Evolutionary conservation across 169 alveolate genomes (phyloP), one percentile per base, ranked within the genome.

Genomic region (Condylostoma magnum): DNA sequence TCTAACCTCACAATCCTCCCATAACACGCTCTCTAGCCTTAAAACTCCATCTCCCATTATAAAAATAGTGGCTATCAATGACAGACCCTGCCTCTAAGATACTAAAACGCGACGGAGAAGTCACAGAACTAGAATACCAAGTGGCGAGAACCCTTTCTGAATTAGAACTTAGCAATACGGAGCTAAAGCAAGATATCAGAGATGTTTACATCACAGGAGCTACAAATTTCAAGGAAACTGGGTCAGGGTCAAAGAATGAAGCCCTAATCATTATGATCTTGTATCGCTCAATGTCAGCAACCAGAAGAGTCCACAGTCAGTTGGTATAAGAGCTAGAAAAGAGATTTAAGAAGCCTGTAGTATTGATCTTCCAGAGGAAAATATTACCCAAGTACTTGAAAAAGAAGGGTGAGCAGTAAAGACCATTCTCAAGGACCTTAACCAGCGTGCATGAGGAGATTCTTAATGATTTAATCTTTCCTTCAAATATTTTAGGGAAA

Each of bases 381-480:
- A 96, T 96, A 69, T 74, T 94, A 50, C 91, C 98, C 33, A 90
- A 93, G 72, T 92, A 89, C 74, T 89, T 91, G 27, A 63, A 63
- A 63, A 60, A 65, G 68, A 57, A 57, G 37, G 69, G 69, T 34
- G 53, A 57, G 51, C 85, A 77, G 37, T 71, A 56, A 56, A 93
- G 98, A 71, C 99, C 99, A 28, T 89, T 98, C 60, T 90, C 95
- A 77, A 94, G 99, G 79, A 94, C 99, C 22, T 87, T 97, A 50
- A 97, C 99, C 18, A 83, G 95, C 25, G 99, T 97, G 50, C 98
- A 97, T 85, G 99, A 95, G 54, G 95, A 98, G 56, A 82, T 95
- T 67, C 87, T 97, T 51, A 99, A 97, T 80, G 99, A 97, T 83
- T 85, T 97, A 75, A 96, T 94, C 60, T 95, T 95, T 37, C 98